Evolutionary conservation across 257 asterid genomes (phyloP), one percentile per base, ranked within the genome.

Genomic region (Lantana camara): DNA sequence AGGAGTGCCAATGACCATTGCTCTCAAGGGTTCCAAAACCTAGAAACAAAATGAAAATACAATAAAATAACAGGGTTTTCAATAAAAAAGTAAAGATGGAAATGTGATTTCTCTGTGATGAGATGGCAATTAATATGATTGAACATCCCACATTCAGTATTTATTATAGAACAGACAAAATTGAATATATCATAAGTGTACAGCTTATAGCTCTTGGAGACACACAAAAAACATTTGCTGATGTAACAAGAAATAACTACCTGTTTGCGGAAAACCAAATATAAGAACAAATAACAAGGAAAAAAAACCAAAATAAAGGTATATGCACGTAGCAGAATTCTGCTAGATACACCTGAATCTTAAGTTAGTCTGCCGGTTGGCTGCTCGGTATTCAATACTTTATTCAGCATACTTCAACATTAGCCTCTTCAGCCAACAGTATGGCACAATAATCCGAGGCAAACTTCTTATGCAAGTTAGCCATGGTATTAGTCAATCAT

Each of bases 1-100:
- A 52, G 95, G 97, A 71, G 95, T 78, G 59, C 97, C 88, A 41
- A 20, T 30, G 69, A 81, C 82, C 95, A 93, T 85, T 59, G 96
- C 90, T 73, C 99, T 82, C 83, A 94, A 74, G 58, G 99, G 99
- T 73, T 94, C 99, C 55, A 94, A 73, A 14, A 94, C 97, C 99
- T 94, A 73, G 27, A 72, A 72, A 35, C 4, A 61, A 15, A 55
- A 29, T 45, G 27, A 77, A 27, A 47, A 54, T 4, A 22, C 17
- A 56, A 66, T 40, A 24, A 57, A 51, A 17, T 45, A 53, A 56
- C 60, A 30, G 8, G 47, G 22, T 29, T 15, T 27, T 40, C 21
- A 21, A 59, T 21, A 21, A 59, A 21, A 48, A 5, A n/a, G n/a
- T n/a, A n/a, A n/a, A n/a, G n/a, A n/a, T n/a, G n/a, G n/a, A n/a